A percentile compares a stretch with the other conserved stretches of the same genome.
Evolutionary conservation across 352 stramenopile species (phyloP).

Genomic region (Bremia lactucae): DNA sequence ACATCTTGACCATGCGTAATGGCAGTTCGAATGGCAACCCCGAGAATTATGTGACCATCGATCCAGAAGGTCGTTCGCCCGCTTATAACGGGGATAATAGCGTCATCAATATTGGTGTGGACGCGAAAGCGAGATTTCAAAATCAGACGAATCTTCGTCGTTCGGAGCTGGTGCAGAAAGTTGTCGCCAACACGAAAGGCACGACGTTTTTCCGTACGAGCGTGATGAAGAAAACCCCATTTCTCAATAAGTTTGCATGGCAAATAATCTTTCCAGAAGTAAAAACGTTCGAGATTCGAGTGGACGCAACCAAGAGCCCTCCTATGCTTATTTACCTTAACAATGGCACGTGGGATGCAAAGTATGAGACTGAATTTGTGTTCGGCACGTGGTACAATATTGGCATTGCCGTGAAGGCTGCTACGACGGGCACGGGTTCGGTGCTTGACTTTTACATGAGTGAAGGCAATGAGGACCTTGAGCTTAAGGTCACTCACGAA

Average conservation of each 20-base stretch:
- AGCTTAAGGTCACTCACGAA: neutral
- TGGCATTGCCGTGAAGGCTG: constrained; percentile 29
- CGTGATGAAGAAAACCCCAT: constrained; percentile 33
- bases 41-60: constrained; percentile 34
- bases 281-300: constrained; percentile 45
- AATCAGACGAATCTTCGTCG: constrained; percentile 4
- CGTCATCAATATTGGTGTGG: constrained; percentile 6
- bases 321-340: constrained; percentile 44
- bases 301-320: constrained; percentile 29
- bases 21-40: constrained; percentile 17
- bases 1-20: constrained; percentile 47
- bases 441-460: constrained; percentile 43
- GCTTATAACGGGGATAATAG: constrained; percentile 31
- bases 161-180: constrained; percentile 13
- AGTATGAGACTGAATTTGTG: constrained; percentile 40
- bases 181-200: constrained; percentile 18
- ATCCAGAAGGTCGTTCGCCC: constrained; percentile 21
- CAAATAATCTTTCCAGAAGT: constrained; percentile 50
- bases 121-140: constrained; percentile 8
- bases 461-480: constrained; percentile 19
- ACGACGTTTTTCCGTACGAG: constrained; percentile 43
- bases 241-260: constrained; percentile 44
- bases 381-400: constrained; percentile 58
- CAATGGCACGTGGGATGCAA: constrained; percentile 29
- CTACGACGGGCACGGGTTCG: constrained; percentile 9